Evolutionary conservation across 495 filamentous ascomycete genomes (phyloP), one percentile per base, ranked within the genome.

Genomic region (Hapsidospora chrysogenum): DNA sequence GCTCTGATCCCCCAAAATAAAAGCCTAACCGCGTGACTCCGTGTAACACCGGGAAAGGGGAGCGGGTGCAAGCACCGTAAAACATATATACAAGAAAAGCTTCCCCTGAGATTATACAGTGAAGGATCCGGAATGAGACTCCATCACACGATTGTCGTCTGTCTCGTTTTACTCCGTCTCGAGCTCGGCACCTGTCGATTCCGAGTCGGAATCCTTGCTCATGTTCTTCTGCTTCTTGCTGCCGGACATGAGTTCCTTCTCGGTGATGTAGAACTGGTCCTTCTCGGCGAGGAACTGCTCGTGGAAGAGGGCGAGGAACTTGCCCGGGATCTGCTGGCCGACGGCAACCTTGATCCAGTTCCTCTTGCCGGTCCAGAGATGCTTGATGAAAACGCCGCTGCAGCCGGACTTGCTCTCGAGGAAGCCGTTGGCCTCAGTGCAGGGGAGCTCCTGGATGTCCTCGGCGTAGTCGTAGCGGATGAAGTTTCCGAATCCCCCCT

Each of bases 401-500:
- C 33, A 36, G 10, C 25, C 33, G 20, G 33, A 36, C 17, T 27
- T 16, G 13, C 20, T 25, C 20, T 36, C 35, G 16, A 31, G 36
- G 41, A 28, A 43, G 11, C 41, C 41, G 17, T 37, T 63, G n/a
- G 57, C 57, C 29, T 59, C 57, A 3, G 44, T 44, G 33, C 57
- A 63, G 15, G 52, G 37, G 3, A 63, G 41, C 10, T 50, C 46
- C 35, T 49, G 49, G 19, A 60, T 50, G 40, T 60, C 56, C 3
- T 56, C 41, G 17, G 46, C 35, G 21, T 44, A 54, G 14, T 56
- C 51, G 40, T 60, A 60, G 20, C 58, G 53, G 14, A 57, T 22
- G 31, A 51, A 53, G 29, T 53, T 50, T 10, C 50, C 48, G 41
- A 58, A 60, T 1, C 54, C 58, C 13, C 44, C 50, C 34, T 63